A percentile compares a stretch with the other conserved stretches of the same genome.
These are phyloP conservation scores for Scutellaria baicalensis DNA, from an alignment of 257 asterid species.

Conservation along the genomic window DNA sequence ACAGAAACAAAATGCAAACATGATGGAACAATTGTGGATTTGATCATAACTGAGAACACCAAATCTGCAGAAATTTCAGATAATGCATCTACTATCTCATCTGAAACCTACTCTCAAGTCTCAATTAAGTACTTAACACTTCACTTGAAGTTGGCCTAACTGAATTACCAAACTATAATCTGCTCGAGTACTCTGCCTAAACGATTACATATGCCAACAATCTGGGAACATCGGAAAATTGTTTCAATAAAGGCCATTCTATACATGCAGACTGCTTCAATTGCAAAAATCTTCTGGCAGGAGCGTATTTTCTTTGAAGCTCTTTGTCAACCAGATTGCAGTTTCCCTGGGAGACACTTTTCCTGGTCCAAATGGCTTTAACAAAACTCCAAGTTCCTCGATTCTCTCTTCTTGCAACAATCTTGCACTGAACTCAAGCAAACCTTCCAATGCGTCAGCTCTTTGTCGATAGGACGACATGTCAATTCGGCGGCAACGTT, in stretches of 20 bases:
- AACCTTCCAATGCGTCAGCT: conserved; percentile 90
- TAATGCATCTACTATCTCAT: conserved; percentile 16
- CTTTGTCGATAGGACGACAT: conserved; percentile 77
- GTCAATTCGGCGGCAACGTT: conserved; percentile 57
- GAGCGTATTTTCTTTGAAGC: conserved; percentile 64
- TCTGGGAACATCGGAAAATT: conserved; percentile 20
- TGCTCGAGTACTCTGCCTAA: conserved; percentile 25
- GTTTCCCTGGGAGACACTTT: conserved; percentile 95
- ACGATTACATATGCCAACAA: conserved; percentile 22
- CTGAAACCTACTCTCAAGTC: conserved; percentile 21
- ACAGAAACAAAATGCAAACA: neutral
- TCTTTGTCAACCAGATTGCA: conserved; percentile 87
- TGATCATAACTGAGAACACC: conserved; percentile 15
- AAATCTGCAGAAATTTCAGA: conserved; percentile 22
- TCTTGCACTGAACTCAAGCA: conserved; percentile 88
- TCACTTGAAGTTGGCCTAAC: conserved; percentile 19
- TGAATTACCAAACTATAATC: conserved; percentile 22
- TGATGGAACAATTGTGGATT: conserved; percentile 10
- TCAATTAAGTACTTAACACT: conserved; percentile 9
- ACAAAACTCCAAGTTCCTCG: conserved; percentile 75
- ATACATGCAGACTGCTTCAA: conserved; percentile 19
- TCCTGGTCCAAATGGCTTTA: conserved; percentile 82
- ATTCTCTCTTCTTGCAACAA: conserved; percentile 66
- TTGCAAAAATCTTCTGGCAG: conserved; percentile 36
- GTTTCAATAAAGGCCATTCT: neutral